Base-by-base conservation (phyloP, 805 yeast species). In the Candida tallmaniae region DNA sequence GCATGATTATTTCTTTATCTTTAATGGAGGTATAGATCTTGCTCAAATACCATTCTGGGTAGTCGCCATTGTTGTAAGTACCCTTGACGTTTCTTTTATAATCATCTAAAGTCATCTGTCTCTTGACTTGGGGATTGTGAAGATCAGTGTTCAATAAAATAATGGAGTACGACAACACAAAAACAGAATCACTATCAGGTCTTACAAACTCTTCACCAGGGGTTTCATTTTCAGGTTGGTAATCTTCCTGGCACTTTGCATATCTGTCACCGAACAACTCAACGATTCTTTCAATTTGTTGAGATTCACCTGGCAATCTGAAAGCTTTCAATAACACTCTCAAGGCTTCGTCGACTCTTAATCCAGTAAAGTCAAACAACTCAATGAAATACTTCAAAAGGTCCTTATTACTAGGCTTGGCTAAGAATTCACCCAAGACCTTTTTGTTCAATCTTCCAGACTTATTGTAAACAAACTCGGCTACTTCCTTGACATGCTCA, bases 301-400 rank as follows among this genome's bases (percentile, higher is more conserved):
- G 97, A 0, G 97, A 83, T 60, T 93, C 99, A 40, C 99, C 99
- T 1, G 97, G 97, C 31, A 93, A 69, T 56, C 98, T 75, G 53
- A 93, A 90, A 14, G 83, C 75, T 37, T 84, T 83, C 45, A 94
- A 67, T 40, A 93, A 58, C 36, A 84, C 70, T 50, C 99, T 73
- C 34, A 93, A 65, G 0, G 96, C 96, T 58, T 90, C 97, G 57
- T 93, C 99, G 2, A 94, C 90, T 50, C 98, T 70, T 46, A 83
- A 65, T 13, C 76, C 82, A 23, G 68, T 64, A 53, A 89, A 89
- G 38, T 89, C 90, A 54, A 90, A 82, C 35, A 78, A 57, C 1
- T 66, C 64, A 44, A 90, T 74, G 51, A 87, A 93, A 31, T 73
- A 65, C 31, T 67, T 67, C 44, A 90, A 63, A 5, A 89, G 59